phyloP scores from a whole-genome alignment of 164 flowering plant species.

The Aristolochia fimbriata region DNA sequence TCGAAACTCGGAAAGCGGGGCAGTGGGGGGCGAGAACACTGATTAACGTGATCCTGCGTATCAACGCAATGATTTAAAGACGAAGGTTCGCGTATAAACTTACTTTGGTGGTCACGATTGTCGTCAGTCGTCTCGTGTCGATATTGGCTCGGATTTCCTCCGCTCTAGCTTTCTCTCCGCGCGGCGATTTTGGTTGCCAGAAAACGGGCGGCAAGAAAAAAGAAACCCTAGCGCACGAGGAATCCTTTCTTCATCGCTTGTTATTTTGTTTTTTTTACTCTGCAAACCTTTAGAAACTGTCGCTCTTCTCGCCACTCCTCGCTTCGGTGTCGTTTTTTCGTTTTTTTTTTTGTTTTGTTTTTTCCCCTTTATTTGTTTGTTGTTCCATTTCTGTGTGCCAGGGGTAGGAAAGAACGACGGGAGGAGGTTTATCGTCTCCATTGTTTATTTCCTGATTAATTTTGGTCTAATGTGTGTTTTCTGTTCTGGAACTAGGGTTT shows the following conservation, averaged over 20 bases:
- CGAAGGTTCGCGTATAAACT: no score
- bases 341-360: neutral
- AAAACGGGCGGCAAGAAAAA: neutral
- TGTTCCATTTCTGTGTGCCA: no score
- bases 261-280: neutral
- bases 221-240: neutral
- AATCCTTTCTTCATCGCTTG: neutral
- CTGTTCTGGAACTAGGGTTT: slow-evolving; percentile 23
- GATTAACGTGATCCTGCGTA: no score
- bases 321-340: neutral
- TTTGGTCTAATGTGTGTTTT: slow-evolving; percentile 17
- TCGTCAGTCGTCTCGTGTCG: neutral
- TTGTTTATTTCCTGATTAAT: neutral
- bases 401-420: no score
- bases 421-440: no score
- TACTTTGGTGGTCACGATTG: no score
- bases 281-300: neutral
- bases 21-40: no score
- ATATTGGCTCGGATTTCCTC: neutral
- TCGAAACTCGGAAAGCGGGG: no score
- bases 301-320: neutral
- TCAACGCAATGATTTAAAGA: no score
- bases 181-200: neutral
- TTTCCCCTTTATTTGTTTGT: no score
- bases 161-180: neutral